phyloP scores from a whole-genome alignment of 805 yeast genomes.

The Pichia scutulata region DNA sequence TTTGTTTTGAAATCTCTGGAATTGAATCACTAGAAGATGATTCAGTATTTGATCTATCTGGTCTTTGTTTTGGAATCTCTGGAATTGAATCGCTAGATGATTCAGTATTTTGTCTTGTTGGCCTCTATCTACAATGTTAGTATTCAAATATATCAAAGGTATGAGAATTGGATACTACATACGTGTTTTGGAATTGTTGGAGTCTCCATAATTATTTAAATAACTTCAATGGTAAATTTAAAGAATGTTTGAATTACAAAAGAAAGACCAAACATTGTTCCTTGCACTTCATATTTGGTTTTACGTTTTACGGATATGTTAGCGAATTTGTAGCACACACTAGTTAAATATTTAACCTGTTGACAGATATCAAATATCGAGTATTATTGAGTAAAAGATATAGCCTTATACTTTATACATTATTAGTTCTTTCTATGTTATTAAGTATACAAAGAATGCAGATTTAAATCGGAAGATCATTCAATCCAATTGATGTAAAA shows the following conservation, averaged over 20 bases:
- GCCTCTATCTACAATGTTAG: conserved; percentile 2
- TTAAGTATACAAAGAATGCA: not conserved
- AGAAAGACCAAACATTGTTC: not conserved
- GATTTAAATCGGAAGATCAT: not conserved
- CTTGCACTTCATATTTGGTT: not conserved
- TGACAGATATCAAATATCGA: no score
- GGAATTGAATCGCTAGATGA: not conserved
- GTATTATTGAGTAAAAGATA: no score
- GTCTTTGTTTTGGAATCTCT: not conserved
- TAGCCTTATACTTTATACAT: no score
- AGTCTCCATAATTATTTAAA: conserved; percentile 10
- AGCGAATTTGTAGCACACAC: no score
- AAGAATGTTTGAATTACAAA: no score
- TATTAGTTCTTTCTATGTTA: not conserved
- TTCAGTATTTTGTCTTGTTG: not conserved
- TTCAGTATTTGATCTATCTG: not conserved
- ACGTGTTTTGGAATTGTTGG: conserved; percentile 20
- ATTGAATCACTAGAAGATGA: not conserved
- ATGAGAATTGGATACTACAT: conserved; percentile 5
- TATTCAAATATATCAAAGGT: not conserved
- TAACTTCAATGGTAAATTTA: not conserved
- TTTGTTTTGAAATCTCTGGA: conserved; percentile 1
- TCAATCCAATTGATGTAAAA: not conserved
- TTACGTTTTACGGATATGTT: no score
- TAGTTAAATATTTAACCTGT: not conserved